These are phyloP conservation scores for Aspergillus ochraceus DNA, from an alignment of 2,329 filamentous ascomycete genomes.

Conservation along the genomic window DNA sequence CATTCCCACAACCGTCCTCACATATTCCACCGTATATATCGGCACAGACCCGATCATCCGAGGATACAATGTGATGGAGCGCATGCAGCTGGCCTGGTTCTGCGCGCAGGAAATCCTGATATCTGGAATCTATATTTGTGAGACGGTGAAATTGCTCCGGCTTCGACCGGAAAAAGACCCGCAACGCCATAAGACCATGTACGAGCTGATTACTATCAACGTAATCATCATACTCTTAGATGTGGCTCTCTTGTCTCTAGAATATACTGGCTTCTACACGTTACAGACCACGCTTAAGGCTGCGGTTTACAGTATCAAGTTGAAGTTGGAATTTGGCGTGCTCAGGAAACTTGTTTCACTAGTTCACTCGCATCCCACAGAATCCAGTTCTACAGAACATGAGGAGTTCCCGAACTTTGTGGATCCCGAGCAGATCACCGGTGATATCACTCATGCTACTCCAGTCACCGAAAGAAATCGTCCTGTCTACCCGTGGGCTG, in stretches of 20 bases:
- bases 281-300: conserved; percentile 49
- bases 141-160: conserved; percentile 49
- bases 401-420: conserved; percentile 44
- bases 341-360: conserved; percentile 44
- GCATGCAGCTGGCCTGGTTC: conserved; percentile 45
- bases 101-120: conserved; percentile 47
- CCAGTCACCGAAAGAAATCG: conserved; percentile 14
- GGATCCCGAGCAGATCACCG: conserved; percentile 38
- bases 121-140: conserved; percentile 54
- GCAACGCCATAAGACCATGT: conserved; percentile 44
- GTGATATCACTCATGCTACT: conserved; percentile 40
- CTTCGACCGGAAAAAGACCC: conserved; percentile 34
- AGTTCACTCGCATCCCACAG: conserved; percentile 33
- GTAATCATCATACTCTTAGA: conserved; percentile 49
- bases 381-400: conserved; percentile 31
- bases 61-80: conserved; percentile 48
- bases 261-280: conserved; percentile 45
- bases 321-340: conserved; percentile 52
- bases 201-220: conserved; percentile 52
- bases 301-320: conserved; percentile 50
- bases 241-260: conserved; percentile 43
- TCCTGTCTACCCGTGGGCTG: conserved; percentile 22
- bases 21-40: conserved; percentile 44
- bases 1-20: conserved; percentile 55
- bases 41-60: conserved; percentile 22